Evolutionary conservation across 345 rosid species (phyloP).

Genomic region (Ceriops tagal): DNA sequence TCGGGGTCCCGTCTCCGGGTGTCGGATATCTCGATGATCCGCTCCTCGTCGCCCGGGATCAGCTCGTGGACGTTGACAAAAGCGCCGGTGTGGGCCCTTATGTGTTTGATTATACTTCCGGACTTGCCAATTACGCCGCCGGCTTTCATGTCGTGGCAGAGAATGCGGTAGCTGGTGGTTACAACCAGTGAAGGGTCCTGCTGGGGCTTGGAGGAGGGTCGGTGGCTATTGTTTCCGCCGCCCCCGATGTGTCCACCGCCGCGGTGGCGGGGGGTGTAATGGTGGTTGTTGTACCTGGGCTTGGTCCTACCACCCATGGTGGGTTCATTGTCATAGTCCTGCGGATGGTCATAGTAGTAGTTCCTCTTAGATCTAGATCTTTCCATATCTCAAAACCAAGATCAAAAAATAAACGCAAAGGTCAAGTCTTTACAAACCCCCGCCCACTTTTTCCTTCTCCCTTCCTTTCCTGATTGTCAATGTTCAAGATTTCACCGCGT

Average conservation of each 20-base stretch:
- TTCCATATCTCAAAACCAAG: slow-evolving; percentile 43
- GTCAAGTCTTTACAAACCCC: neutral
- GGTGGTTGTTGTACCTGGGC: slow-evolving; percentile 67
- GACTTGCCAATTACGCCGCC: slow-evolving; percentile 99
- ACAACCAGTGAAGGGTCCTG: slow-evolving; percentile 56
- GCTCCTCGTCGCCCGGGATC: slow-evolving; percentile 79
- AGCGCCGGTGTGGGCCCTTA: slow-evolving; percentile 92
- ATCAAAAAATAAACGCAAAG: neutral
- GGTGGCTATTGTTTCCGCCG: slow-evolving; percentile 9
- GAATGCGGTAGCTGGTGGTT: slow-evolving; percentile 84
- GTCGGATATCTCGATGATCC: slow-evolving; percentile 95
- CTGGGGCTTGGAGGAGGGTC: slow-evolving; percentile 38
- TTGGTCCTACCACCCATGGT: slow-evolving; percentile 48
- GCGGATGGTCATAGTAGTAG: slow-evolving; percentile 79
- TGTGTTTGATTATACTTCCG: slow-evolving; percentile 85
- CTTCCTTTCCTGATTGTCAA: no score
- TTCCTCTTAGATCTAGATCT: slow-evolving; percentile 97
- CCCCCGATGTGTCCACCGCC: neutral
- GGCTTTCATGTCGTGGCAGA: slow-evolving; percentile 89
- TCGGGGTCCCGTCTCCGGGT: slow-evolving; percentile 92
- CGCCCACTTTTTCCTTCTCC: no score
- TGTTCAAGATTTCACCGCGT: no score
- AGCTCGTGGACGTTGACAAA: slow-evolving; percentile 98
- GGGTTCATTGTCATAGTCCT: slow-evolving; percentile 70
- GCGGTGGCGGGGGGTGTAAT: slow-evolving; percentile 44